phyloP scores from a whole-genome alignment of 2,329 filamentous ascomycete genomes.

The Arthrobotrys pseudoclavata region DNA sequence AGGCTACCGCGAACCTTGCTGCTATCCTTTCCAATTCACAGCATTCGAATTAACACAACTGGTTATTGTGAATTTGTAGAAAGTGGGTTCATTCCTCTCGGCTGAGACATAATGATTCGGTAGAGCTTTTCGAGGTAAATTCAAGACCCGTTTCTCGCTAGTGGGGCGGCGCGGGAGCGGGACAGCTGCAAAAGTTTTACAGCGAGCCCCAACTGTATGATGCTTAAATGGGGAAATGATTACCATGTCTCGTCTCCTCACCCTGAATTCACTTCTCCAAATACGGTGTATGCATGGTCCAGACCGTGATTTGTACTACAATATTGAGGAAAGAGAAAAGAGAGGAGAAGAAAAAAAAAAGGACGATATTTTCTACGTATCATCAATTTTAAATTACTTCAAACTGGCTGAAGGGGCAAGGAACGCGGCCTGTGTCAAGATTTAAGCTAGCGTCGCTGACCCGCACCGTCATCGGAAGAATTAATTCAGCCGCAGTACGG shows the following conservation, averaged over 20 bases:
- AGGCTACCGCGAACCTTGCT: constrained; percentile 11
- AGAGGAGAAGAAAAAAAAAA: neutral
- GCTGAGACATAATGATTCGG: constrained; percentile 16
- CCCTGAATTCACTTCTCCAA: constrained; percentile 14
- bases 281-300: constrained; percentile 14
- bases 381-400: constrained; percentile 32
- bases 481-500: constrained; percentile 56
- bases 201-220: constrained; percentile 18
- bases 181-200: constrained; percentile 28
- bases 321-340: constrained; percentile 4
- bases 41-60: constrained; percentile 4
- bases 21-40: constrained; percentile 13
- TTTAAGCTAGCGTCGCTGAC: constrained; percentile 39
- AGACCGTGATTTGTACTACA: constrained; percentile 32
- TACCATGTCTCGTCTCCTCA: constrained; percentile 19
- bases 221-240: constrained; percentile 29
- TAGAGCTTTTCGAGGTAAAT: constrained; percentile 7
- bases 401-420: constrained; percentile 5
- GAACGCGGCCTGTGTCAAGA: constrained; percentile 23
- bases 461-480: constrained; percentile 51
- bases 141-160: constrained; percentile 38
- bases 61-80: constrained; percentile 9
- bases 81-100: constrained; percentile 10
- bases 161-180: constrained; percentile 48
- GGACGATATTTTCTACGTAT: neutral